Base-by-base conservation (phyloP, 345 rosid genomes). In the Raphanus raphanistrum region DNA sequence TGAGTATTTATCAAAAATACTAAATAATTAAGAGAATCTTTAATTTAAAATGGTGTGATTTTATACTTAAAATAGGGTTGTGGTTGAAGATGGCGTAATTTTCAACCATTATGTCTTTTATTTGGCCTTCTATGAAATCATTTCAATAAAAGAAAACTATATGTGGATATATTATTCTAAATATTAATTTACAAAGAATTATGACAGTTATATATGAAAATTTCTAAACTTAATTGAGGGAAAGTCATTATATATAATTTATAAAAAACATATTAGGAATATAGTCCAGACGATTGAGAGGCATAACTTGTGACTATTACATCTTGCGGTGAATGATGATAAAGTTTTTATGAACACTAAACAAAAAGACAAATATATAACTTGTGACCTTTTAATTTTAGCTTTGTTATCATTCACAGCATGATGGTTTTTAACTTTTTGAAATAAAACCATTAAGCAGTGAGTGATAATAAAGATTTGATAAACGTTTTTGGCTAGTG, bases 321-420 rank as follows among this genome's bases (percentile, higher is more conserved):
- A 48, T 48, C 55, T 48, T 48, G 61, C 61, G 61, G 61, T 57
- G 61, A 57, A 21, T 48, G 61, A 8, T 57, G 12, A 57, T 57
- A 17, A 57, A 57, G 61, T 57, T 57, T 57, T 57, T 27, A 54
- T 7, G 61, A 57, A 21, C 13, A 8, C 10, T 21, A 57, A 57
- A 57, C 61, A 57, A 57, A 57, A 57, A 57, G 61, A 57, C 61
- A 57, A 21, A 57, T 21, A 57, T 57, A 25, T 25, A 57, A 57
- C 61, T 57, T 57, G 61, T 57, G 61, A 57, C 13, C 60, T 2
- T 17, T 32, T 3, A n/a, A 13, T 41, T 48, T 48, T 13, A 52
- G 26, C 28, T 55, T 55, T 55, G 10, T 21, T 17, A 57, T 25
- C 62, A 57, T 57, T 57, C n/a, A 25, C 29, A 25, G 31, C 31